Evolutionary conservation across 495 filamentous ascomycete genomes (phyloP), one percentile per base, ranked within the genome.

Genomic region (Trypethelium eluteriae): DNA sequence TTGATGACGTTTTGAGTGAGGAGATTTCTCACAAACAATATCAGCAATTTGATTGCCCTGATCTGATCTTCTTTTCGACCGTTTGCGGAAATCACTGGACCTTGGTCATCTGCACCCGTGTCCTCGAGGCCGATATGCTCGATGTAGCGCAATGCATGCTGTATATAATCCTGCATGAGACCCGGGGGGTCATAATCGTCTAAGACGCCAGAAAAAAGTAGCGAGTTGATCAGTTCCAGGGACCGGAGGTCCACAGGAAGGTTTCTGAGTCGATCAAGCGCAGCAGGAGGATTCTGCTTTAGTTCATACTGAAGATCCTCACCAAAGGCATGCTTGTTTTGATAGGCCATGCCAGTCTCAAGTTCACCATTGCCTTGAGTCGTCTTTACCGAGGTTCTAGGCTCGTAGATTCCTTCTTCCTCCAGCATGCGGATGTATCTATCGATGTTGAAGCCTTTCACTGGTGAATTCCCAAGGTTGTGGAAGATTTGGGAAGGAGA

Each of bases 1-100:
- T 63, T 67, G 0, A 80, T 65, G 10, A 76, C 65, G 0, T 68
- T 73, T 41, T 67, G 74, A 14, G 73, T 63, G 3, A 80, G 35
- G 38, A 80, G 50, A 47, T 74, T 78, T 36, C 71, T 71, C 35
- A 80, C 70, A 61, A 79, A 80, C 41, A 80, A 69, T 57, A 76
- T 71, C 38, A 80, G 47, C 57, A 80, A 66, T 67, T 74, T 74
- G 3, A 79, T 72, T 3, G 68, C 69, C 32, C 78, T 68, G 4
- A 57, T 70, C 69, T 78, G 78, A 41, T 57, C 74, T 5, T 71
- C 70, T 14, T 36, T 12, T 69, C 66, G 38, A 63, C 70, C 41
- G 6, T 11, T 65, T 18, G 4, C 50, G 36, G 38, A 46, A 39
- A 25, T 3, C 36, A 32, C 61, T 18, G 11, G 44, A 39, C 16